Percentiles rank a stretch among this genome's conserved stretches.
Evolutionary conservation across 441 rosid genomes (phyloP).

Genomic region (Croton setiger): DNA sequence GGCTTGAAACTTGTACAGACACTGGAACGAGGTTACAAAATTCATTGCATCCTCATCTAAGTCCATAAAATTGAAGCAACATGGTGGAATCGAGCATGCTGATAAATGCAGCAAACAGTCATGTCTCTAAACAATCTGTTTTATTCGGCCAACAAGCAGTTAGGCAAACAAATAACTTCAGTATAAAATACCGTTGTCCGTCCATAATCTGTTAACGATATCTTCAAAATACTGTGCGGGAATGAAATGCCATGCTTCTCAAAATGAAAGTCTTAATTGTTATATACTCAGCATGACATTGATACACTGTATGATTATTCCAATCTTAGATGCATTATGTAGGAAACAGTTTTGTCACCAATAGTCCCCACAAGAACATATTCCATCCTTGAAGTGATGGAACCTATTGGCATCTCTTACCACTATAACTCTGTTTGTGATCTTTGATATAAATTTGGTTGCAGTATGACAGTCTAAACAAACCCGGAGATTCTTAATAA

Average conservation of each 20-base stretch:
- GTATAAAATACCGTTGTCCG: background rate
- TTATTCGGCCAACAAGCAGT: constrained; percentile 5
- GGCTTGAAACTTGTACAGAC: background rate
- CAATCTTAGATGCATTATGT: background rate
- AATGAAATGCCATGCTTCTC: background rate
- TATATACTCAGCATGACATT: constrained; percentile 2
- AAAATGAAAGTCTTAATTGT: background rate
- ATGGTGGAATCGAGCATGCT: background rate
- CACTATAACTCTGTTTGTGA: constrained; percentile 60
- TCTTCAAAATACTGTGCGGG: background rate
- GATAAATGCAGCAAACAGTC: background rate
- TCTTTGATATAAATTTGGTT: constrained; percentile 70
- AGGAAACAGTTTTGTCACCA: constrained; percentile 41
- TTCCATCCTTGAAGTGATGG: constrained; percentile 71
- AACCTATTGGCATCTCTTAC: constrained; percentile 81
- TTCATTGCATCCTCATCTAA: constrained; percentile 5
- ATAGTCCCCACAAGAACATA: constrained; percentile 78
- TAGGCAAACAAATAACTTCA: background rate
- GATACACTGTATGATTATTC: background rate
- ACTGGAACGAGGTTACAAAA: background rate
- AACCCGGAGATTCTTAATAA: constrained; percentile 74
- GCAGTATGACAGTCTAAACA: constrained; percentile 74
- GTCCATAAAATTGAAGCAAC: background rate
- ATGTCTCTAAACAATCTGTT: background rate
- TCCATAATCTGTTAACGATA: background rate